Conservation (phyloP, 2,329 filamentous ascomycete genomes). For the Coniochaeta sp. region DNA sequence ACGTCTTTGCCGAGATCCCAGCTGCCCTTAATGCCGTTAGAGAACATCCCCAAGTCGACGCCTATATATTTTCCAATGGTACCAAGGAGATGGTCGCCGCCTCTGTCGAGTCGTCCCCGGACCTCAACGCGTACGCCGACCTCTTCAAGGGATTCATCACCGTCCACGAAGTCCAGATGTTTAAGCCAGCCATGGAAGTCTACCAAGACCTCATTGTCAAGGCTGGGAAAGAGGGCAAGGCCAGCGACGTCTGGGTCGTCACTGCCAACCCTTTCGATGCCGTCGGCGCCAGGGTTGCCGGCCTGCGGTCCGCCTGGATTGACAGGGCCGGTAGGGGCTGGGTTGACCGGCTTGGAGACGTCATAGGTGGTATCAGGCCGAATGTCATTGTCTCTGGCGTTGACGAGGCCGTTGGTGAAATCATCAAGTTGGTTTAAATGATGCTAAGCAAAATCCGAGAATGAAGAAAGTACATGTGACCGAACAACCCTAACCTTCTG, state of each 20-base stretch:
- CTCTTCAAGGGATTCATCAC: slow-evolving; percentile 51
- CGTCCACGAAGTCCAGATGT: slow-evolving; percentile 51
- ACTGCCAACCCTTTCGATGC: slow-evolving; percentile 70
- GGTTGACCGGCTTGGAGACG: slow-evolving; percentile 53
- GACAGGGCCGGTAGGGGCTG: slow-evolving; percentile 57
- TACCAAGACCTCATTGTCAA: slow-evolving; percentile 53
- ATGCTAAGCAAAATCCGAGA: background rate
- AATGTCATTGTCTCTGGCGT: slow-evolving; percentile 47
- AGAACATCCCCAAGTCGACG: slow-evolving; percentile 30
- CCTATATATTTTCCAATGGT: slow-evolving; percentile 67
- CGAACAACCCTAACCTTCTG: too few species aligned
- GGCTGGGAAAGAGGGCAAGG: slow-evolving; percentile 35
- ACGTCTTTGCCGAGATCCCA: slow-evolving; percentile 57
- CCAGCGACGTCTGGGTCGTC: slow-evolving; percentile 57
- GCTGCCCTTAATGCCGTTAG: slow-evolving; percentile 42
- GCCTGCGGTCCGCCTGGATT: slow-evolving; percentile 60
- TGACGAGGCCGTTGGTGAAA: slow-evolving; percentile 44
- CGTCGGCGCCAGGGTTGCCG: slow-evolving; percentile 53
- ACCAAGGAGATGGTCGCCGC: slow-evolving; percentile 54
- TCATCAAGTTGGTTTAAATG: slow-evolving; percentile 12
- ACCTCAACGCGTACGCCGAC: slow-evolving; percentile 37
- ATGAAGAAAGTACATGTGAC: too few species aligned
- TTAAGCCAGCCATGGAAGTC: slow-evolving; percentile 56
- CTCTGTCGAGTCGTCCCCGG: slow-evolving; percentile 50
- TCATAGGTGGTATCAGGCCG: slow-evolving; percentile 34